These are phyloP conservation scores for Hyparrhenia diplandra DNA, from an alignment of 176 grass and related monocot species.

Conservation along the genomic window DNA sequence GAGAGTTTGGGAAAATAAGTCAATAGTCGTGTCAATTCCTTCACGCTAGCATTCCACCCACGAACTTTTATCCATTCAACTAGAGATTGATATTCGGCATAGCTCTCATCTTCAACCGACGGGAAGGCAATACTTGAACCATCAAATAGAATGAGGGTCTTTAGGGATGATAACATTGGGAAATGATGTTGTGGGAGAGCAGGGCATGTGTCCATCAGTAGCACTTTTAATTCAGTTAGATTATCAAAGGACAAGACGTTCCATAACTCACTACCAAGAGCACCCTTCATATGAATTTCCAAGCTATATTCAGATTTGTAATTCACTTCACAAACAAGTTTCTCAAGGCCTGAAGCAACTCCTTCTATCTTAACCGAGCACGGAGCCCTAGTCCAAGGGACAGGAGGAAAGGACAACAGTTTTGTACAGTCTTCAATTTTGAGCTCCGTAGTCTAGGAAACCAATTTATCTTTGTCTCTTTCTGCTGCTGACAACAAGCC, in stretches of 20 bases:
- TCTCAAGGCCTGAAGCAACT: not conserved
- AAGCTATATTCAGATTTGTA: not conserved
- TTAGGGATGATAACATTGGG: not conserved
- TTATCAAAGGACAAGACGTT: not conserved
- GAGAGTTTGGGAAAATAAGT: not conserved
- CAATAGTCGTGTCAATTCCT: not conserved
- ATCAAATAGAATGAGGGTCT: accelerated
- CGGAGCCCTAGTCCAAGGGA: not conserved
- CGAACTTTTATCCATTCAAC: accelerated
- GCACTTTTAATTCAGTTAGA: not conserved
- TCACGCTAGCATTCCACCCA: accelerated
- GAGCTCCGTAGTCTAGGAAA: not conserved
- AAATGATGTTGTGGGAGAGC: not conserved
- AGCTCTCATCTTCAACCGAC: too few relatives aligned
- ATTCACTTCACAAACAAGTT: not conserved
- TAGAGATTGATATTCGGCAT: not conserved
- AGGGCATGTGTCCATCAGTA: not conserved
- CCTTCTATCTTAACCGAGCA: accelerated
- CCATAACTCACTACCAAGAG: not conserved
- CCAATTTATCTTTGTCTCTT: not conserved
- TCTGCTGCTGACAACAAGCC: not conserved
- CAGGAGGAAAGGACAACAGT: not conserved
- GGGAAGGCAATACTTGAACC: accelerated
- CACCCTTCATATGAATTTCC: not conserved
- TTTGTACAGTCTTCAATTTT: not conserved